Evolutionary conservation across 163 green algal genomes (phyloP), one percentile per base, ranked within the genome.

Genomic region (Scenedesmus sp.): DNA sequence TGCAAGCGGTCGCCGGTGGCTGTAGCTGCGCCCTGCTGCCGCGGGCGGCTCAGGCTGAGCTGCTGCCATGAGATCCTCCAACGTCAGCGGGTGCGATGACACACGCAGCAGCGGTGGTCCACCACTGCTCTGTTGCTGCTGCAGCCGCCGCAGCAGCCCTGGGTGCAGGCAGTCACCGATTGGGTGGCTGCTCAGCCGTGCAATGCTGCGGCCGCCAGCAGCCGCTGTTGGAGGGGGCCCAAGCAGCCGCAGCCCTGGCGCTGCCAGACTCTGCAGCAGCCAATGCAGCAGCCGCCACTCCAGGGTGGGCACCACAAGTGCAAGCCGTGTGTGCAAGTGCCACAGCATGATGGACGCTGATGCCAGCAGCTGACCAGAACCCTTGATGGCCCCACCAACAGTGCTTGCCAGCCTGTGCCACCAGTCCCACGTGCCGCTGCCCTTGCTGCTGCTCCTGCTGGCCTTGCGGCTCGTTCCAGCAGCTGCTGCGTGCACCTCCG

Each of bases 231-330:
- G 3, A 33, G 68, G 22, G 35, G 56, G 51, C n/a, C 61, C 65
- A n/a, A 92, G 43, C 88, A 88, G 80, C 35, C 53, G 56, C 79
- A 24, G 80, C 4, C 42, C 73, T 10, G 53, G 80, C 4, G 80
- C 37, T 40, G 80, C 43, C 15, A 88, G 33, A 1, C 43, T 46
- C 65, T 59, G 49, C 49, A 85, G 30, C 9, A 89, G 18, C 88
- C 88, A 92, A 15, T 73, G 81, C 65, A 92, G 70, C 81, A 92
- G 81, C 44, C 53, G 76, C 81, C 81, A 88, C 44, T 92, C 88
- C n/a, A 92, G 46, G 12, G 33, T 51, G 2, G 88, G 88, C 43
- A 92, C 26, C 81, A 89, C n/a, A 68, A 79, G n/a, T 18, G 88
- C 88, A 10, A 92, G 18, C 26, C 70, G 61, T 20, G 81, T 76